phyloP scores from a whole-genome alignment of 345 rosid genomes.

The Acer negundo region DNA sequence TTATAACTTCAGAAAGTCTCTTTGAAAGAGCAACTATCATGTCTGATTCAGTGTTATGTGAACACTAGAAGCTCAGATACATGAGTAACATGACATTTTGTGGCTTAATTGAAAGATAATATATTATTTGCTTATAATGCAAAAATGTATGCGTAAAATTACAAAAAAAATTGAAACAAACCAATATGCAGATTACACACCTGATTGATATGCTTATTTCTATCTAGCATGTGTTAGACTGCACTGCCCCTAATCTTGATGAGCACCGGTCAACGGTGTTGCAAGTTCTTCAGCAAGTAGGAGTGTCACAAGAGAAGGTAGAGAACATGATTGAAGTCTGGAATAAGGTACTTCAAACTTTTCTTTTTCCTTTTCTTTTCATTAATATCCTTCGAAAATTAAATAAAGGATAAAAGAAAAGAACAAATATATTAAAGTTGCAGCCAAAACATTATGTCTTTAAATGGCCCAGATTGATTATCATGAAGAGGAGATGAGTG shows the following conservation, averaged over 20 bases:
- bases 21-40: background rate
- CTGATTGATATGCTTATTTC: conserved; percentile 10
- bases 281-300: conserved; percentile 83
- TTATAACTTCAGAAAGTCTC: background rate
- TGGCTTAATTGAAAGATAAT: background rate
- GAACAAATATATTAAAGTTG: background rate
- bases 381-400: conserved; percentile 11
- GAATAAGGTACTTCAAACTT: conserved; percentile 64
- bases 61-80: background rate
- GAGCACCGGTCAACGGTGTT: conserved; percentile 88
- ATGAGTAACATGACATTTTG: background rate
- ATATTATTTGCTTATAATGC: background rate
- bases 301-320: conserved; percentile 85
- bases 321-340: conserved; percentile 88
- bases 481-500: conserved; percentile 49
- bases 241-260: conserved; percentile 85
- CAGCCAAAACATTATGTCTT: background rate
- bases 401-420: background rate
- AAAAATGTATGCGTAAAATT: no score
- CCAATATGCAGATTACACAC: background rate
- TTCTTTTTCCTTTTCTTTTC: background rate
- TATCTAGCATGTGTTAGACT: conserved; percentile 84
- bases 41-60: background rate
- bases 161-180: background rate
- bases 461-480: conserved; percentile 63